These are phyloP conservation scores for Plantago ovata DNA, from an alignment of 257 asterid species.

Conservation along the genomic window DNA sequence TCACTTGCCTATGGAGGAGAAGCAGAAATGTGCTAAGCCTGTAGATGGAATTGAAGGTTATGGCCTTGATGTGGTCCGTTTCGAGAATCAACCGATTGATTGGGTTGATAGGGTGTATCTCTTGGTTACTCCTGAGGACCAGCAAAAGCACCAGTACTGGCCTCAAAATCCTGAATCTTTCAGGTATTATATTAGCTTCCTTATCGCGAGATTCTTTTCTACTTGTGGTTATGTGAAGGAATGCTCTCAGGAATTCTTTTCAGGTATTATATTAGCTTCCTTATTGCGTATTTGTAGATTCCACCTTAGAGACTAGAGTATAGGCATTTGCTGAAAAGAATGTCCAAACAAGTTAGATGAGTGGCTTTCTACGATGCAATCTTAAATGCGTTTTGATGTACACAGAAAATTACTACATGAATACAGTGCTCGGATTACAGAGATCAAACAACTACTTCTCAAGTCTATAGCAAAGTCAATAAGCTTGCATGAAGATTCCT, in stretches of 20 bases:
- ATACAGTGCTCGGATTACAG: slow-evolving; percentile 23
- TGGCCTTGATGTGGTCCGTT: slow-evolving; percentile 51
- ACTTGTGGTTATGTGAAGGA: no score
- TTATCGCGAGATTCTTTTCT: no score
- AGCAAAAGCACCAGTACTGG: slow-evolving; percentile 39
- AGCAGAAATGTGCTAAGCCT: slow-evolving; percentile 37
- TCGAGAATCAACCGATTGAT: slow-evolving; percentile 52
- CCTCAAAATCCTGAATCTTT: slow-evolving; percentile 50
- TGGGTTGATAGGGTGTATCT: slow-evolving; percentile 69
- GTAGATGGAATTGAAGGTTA: slow-evolving; percentile 47
- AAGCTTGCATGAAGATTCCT: slow-evolving; percentile 36
- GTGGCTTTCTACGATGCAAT: no score
- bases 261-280: slow-evolving; percentile 27
- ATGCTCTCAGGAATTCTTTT: no score
- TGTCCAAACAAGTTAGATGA: no score
- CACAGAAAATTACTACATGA: slow-evolving; percentile 40
- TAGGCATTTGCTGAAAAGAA: no score
- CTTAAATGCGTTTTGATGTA: no score
- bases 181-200: slow-evolving; percentile 27
- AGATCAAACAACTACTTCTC: slow-evolving; percentile 28
- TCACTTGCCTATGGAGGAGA: slow-evolving; percentile 47
- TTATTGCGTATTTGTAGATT: no score
- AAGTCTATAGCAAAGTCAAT: slow-evolving; percentile 47
- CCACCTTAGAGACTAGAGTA: no score
- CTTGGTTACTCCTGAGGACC: slow-evolving; percentile 38